Percentiles rank a stretch among this genome's conserved stretches.
Conservation (phyloP, 495 filamentous ascomycete species). For the Terfezia claveryi region DNA sequence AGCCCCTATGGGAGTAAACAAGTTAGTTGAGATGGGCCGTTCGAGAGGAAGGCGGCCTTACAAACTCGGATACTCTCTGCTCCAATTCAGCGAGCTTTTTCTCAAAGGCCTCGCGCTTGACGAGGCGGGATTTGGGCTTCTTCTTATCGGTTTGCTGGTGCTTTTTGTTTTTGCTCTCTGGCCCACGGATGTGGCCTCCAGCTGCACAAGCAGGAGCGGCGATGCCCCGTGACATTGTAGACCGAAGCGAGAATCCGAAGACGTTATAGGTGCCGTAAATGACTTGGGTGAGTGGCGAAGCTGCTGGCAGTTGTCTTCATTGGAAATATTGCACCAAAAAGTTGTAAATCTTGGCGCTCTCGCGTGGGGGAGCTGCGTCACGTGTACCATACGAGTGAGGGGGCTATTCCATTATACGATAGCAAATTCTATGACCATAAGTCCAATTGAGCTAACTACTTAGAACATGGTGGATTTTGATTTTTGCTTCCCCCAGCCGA, state of each 20-base stretch:
- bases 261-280: neutral
- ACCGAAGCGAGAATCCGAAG: neutral
- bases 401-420: too few relatives aligned
- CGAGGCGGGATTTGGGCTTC: neutral
- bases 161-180: neutral
- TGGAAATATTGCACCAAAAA: neutral
- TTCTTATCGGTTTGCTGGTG: neutral
- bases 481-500: too few relatives aligned
- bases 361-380: too few relatives aligned
- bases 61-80: slow-evolving; percentile 27
- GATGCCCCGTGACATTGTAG: neutral
- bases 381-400: too few relatives aligned
- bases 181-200: neutral
- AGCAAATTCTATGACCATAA: too few relatives aligned
- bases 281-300: neutral
- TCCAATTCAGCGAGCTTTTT: slow-evolving; percentile 38
- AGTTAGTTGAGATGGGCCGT: neutral
- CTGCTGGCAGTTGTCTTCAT: neutral
- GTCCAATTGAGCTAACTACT: too few relatives aligned
- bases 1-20: slow-evolving; percentile 20
- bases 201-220: neutral
- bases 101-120: slow-evolving; percentile 41
- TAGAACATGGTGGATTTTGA: too few relatives aligned
- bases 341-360: neutral
- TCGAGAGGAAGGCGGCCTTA: slow-evolving; percentile 8